Conservation (phyloP, 2,329 filamentous ascomycete species). For the Aspergillus pseudoglaucus region DNA sequence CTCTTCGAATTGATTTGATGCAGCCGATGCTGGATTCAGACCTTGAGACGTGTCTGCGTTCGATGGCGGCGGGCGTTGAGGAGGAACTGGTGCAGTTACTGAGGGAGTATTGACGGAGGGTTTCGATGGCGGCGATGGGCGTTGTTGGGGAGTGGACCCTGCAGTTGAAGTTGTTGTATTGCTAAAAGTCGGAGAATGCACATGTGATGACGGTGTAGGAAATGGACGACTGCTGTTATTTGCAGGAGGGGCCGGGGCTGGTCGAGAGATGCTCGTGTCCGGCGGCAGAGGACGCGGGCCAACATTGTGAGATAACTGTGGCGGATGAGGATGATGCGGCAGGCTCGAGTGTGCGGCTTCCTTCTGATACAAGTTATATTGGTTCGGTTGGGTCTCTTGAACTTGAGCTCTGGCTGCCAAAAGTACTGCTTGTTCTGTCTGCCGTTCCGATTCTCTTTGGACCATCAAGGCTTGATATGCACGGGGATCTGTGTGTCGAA, state of each 20-base stretch:
- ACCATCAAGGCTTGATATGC: slow-evolving; percentile 22
- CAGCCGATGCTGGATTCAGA: no score
- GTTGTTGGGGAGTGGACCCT: neutral
- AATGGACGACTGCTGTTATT: neutral
- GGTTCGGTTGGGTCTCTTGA: neutral
- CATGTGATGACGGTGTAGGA: neutral
- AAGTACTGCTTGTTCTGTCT: neutral
- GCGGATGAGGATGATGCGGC: neutral
- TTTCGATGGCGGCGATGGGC: no score
- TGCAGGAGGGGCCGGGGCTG: neutral
- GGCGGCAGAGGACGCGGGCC: slow-evolving; percentile 18
- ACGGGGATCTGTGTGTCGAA: slow-evolving; percentile 32
- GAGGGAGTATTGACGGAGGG: no score
- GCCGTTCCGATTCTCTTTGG: slow-evolving; percentile 6
- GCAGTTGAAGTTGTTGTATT: neutral
- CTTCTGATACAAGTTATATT: neutral
- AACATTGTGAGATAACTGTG: slow-evolving; percentile 6
- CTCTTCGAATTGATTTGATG: no score
- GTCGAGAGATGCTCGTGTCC: slow-evolving; percentile 11
- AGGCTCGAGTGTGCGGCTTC: neutral
- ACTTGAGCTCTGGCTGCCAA: neutral
- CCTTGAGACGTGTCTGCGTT: no score
- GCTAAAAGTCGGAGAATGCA: neutral
- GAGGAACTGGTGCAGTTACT: no score
- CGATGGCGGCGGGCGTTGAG: no score